Percentiles rank a stretch among this genome's conserved stretches.
phyloP scores from a whole-genome alignment of 495 filamentous ascomycete genomes.

The Pseudevernia furfuracea region DNA sequence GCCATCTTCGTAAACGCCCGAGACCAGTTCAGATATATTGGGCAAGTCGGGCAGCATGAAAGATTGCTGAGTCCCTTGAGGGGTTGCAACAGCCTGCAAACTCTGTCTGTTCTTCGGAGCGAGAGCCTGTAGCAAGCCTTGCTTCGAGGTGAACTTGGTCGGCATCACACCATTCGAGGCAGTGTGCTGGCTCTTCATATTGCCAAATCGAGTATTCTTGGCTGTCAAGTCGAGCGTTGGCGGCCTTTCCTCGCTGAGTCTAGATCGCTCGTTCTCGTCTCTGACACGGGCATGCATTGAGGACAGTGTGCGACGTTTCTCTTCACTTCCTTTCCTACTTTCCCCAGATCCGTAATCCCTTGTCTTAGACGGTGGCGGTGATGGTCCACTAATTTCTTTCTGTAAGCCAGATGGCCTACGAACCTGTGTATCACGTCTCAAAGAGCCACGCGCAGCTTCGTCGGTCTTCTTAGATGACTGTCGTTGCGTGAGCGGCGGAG shows the following conservation, averaged over 20 bases:
- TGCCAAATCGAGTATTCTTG: slow-evolving; percentile 51
- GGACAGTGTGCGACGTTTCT: slow-evolving; percentile 20
- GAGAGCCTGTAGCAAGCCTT: slow-evolving; percentile 12
- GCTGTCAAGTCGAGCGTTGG: slow-evolving; percentile 39
- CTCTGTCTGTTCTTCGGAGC: slow-evolving; percentile 12
- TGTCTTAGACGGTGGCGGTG: slow-evolving; percentile 27
- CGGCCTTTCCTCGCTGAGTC: slow-evolving; percentile 45
- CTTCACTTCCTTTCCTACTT: slow-evolving; percentile 22
- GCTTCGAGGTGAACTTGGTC: slow-evolving; percentile 21
- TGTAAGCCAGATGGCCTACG: slow-evolving; percentile 33
- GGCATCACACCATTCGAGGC: slow-evolving; percentile 17
- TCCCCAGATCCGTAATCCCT: slow-evolving; percentile 28
- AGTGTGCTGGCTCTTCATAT: slow-evolving; percentile 18
- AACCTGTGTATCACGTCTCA: slow-evolving; percentile 20
- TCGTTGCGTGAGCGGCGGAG: slow-evolving; percentile 33
- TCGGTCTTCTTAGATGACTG: slow-evolving; percentile 11
- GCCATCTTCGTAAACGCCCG: slow-evolving; percentile 58
- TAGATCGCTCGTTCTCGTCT: slow-evolving; percentile 49
- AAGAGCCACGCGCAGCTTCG: slow-evolving; percentile 35
- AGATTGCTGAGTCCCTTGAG: slow-evolving; percentile 43
- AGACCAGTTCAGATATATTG: slow-evolving; percentile 64
- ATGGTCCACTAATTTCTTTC: slow-evolving; percentile 41
- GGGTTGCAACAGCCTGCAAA: slow-evolving; percentile 1
- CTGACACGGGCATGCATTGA: slow-evolving; percentile 47
- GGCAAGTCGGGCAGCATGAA: slow-evolving; percentile 61